Evolutionary conservation across 257 asterid genomes (phyloP).

Genomic region (Knoxia roxburghii): DNA sequence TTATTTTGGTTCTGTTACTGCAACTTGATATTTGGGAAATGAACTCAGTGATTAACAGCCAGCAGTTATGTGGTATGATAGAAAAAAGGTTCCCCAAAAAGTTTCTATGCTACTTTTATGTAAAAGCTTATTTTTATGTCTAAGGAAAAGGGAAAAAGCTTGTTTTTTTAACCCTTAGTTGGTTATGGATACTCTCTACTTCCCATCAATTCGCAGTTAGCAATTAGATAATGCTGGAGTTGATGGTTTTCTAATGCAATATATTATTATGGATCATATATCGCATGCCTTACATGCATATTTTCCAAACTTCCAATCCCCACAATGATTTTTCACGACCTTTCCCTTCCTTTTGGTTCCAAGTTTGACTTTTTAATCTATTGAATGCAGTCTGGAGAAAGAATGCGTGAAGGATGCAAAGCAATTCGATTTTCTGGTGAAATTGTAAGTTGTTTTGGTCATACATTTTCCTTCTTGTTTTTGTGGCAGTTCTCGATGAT

Average conservation of each 20-base stretch:
- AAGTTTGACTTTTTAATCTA: background rate
- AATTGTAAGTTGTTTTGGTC: slow-evolving; percentile 55
- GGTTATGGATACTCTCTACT: no score
- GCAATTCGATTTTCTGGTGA: slow-evolving; percentile 69
- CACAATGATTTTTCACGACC: background rate
- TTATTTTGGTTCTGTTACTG: background rate
- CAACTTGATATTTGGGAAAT: background rate
- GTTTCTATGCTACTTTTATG: background rate
- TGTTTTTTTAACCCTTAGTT: no score
- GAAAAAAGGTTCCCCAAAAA: no score
- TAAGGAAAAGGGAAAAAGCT: background rate
- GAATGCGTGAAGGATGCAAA: slow-evolving; percentile 51
- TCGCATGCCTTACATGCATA: background rate
- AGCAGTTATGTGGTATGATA: background rate
- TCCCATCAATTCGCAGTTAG: background rate
- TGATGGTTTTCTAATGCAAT: background rate
- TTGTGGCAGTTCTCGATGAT: slow-evolving; percentile 11
- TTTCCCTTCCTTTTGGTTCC: background rate
- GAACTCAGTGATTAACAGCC: background rate
- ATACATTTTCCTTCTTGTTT: slow-evolving; percentile 1
- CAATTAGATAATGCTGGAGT: background rate
- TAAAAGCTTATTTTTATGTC: background rate
- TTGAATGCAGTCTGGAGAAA: slow-evolving; percentile 46
- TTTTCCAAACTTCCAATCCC: background rate
- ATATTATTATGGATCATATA: background rate